phyloP scores from a whole-genome alignment of 148 eudicot genomes.

The Vaccinium corymbosum region DNA sequence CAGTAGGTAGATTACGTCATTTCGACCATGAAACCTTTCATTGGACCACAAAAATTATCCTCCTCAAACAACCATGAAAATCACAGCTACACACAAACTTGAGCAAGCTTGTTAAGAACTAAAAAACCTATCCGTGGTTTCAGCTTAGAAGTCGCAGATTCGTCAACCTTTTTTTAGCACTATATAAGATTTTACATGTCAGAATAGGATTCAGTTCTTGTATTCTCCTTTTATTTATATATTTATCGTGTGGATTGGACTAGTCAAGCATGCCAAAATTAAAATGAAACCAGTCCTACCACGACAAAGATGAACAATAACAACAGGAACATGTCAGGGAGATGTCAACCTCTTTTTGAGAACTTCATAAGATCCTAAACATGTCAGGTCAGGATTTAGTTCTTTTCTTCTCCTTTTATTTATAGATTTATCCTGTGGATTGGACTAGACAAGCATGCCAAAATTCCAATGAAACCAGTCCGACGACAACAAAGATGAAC shows the following conservation, averaged over 20 bases:
- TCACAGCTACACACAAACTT: not conserved
- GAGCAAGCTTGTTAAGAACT: not conserved
- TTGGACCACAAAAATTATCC: not conserved
- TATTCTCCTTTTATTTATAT: not conserved
- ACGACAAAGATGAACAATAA: not conserved
- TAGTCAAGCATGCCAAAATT: conserved; percentile 2
- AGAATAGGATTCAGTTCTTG: not conserved
- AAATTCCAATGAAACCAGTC: not conserved
- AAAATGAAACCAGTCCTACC: not conserved
- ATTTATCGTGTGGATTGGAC: not conserved
- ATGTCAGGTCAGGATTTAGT: not conserved
- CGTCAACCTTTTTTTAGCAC: not conserved
- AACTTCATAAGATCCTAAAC: conserved; percentile 1
- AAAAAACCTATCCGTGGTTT: not conserved
- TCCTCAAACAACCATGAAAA: not conserved
- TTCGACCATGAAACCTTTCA: not conserved
- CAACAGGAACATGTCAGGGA: not conserved
- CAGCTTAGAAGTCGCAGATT: not conserved
- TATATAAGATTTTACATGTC: not conserved
- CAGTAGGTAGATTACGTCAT: not conserved
- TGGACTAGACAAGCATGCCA: not conserved
- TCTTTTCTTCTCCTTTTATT: not conserved
- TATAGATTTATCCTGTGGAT: not conserved
- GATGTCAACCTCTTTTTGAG: not conserved
- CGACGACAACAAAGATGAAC: not conserved